A percentile compares a stretch with the other conserved stretches of the same genome.
Conservation (phyloP, 208 protist species). For the Trypanosoma conorhini region DNA sequence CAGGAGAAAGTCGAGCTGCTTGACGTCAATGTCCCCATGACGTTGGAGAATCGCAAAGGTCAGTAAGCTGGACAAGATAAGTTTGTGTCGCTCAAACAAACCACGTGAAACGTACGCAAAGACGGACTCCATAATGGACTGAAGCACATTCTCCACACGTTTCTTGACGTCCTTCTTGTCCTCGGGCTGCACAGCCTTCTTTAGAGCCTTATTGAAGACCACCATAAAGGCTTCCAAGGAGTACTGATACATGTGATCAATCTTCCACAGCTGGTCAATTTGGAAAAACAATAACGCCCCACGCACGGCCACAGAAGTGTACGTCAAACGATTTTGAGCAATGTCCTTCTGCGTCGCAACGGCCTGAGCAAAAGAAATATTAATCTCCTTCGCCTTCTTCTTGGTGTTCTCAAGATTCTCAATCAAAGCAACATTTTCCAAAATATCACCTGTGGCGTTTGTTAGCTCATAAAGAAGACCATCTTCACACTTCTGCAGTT, state of each 20-base stretch:
- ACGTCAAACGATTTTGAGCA: conserved; percentile 94
- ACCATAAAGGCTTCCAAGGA: conserved; percentile 98
- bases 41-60: conserved; percentile 93
- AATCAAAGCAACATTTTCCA: conserved; percentile 96
- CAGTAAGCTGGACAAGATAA: conserved; percentile 97
- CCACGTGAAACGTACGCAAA: conserved; percentile 97
- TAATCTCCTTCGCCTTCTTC: conserved; percentile 96
- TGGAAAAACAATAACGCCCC: conserved; percentile 98
- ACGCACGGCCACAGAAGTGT: conserved; percentile 95
- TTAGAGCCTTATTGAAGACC: conserved; percentile 98
- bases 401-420: conserved; percentile 98
- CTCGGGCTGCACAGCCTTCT: conserved; percentile 81
- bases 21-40: conserved; percentile 75
- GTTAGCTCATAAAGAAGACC: conserved; percentile 95
- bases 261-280: conserved; percentile 95
- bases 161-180: conserved; percentile 92
- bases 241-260: conserved; percentile 99
- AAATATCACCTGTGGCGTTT: conserved; percentile 96
- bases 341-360: conserved; percentile 95
- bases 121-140: conserved; percentile 94
- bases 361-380: conserved; percentile 93
- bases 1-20: conserved; percentile 96
- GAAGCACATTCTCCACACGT: conserved; percentile 93
- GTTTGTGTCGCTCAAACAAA: conserved; percentile 99
- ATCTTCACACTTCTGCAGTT: conserved; percentile 97